These are phyloP conservation scores for Centaurea solstitialis DNA, from an alignment of 129 eudicot genomes.

Conservation along the genomic window DNA sequence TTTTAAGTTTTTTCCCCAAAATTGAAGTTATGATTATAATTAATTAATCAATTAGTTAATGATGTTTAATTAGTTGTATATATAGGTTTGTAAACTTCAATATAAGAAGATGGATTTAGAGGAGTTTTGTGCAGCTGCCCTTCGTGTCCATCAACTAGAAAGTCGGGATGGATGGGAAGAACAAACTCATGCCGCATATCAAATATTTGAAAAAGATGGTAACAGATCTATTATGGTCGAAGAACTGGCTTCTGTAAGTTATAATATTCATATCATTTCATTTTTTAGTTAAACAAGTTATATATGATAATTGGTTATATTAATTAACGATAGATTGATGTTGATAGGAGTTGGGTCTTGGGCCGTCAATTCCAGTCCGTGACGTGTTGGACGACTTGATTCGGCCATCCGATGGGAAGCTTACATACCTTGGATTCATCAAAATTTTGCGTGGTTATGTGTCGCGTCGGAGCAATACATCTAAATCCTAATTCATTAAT, in stretches of 20 bases:
- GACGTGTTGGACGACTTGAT: slow-evolving; percentile 28
- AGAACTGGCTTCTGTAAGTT: slow-evolving; percentile 44
- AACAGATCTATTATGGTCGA: slow-evolving; percentile 32
- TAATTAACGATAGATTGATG: neutral
- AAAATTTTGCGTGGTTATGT: slow-evolving; percentile 31
- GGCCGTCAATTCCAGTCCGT: slow-evolving; percentile 28
- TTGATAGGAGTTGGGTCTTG: slow-evolving; percentile 26
- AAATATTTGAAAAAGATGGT: slow-evolving; percentile 36
- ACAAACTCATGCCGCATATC: slow-evolving; percentile 29
- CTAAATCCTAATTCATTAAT: neutral
- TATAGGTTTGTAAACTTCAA: slow-evolving; percentile 28
- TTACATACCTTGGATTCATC: slow-evolving; percentile 30
- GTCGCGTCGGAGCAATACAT: neutral
- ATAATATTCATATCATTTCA: neutral
- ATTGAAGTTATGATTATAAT: no score
- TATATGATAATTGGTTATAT: neutral
- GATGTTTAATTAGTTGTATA: neutral
- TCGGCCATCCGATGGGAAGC: slow-evolving; percentile 33
- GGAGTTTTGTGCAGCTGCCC: slow-evolving; percentile 41
- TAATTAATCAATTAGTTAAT: no score
- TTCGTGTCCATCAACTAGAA: slow-evolving; percentile 36
- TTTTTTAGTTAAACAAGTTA: neutral
- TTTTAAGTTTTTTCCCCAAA: no score
- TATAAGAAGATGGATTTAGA: slow-evolving; percentile 38
- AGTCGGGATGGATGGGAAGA: slow-evolving; percentile 32